Conservation (phyloP, 148 eudicot genomes). For the Rhododendron ovatum region DNA sequence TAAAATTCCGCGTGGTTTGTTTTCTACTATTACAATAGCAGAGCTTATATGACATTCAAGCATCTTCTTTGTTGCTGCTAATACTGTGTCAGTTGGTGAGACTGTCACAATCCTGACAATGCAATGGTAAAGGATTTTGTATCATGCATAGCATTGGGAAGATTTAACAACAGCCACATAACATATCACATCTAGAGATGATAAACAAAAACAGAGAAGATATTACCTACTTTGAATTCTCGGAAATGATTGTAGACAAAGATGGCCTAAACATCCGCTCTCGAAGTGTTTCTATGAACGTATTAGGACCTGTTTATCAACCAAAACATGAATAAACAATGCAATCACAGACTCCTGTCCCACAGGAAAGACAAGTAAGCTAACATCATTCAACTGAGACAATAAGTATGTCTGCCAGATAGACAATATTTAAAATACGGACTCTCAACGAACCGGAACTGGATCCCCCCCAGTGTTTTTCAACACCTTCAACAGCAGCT, state of each 20-base stretch:
- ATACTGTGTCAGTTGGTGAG: slow-evolving; percentile 83
- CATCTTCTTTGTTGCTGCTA: slow-evolving; percentile 78
- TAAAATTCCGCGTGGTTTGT: slow-evolving; percentile 79
- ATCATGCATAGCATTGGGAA: not conserved
- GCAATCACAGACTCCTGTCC: not conserved
- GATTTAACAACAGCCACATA: not conserved
- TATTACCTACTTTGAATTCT: slow-evolving; percentile 98
- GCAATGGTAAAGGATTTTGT: not conserved
- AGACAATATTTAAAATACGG: not conserved
- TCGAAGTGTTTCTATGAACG: slow-evolving; percentile 79
- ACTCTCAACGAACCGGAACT: slow-evolving; percentile 56
- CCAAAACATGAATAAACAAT: not conserved
- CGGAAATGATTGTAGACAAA: slow-evolving; percentile 78
- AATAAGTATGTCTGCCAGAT: not conserved
- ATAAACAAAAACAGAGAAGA: slow-evolving; percentile 24
- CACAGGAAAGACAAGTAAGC: slow-evolving; percentile 3
- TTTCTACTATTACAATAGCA: slow-evolving; percentile 69
- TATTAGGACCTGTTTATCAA: slow-evolving; percentile 55
- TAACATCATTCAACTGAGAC: not conserved
- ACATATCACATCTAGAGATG: not conserved
- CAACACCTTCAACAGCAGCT: slow-evolving; percentile 97
- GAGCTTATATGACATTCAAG: slow-evolving; percentile 61
- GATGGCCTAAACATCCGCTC: slow-evolving; percentile 85
- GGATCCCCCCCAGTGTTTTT: slow-evolving; percentile 84
- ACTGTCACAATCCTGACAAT: slow-evolving; percentile 72